Base-by-base conservation (phyloP, 257 asterid species). In the Lycium barbarum region DNA sequence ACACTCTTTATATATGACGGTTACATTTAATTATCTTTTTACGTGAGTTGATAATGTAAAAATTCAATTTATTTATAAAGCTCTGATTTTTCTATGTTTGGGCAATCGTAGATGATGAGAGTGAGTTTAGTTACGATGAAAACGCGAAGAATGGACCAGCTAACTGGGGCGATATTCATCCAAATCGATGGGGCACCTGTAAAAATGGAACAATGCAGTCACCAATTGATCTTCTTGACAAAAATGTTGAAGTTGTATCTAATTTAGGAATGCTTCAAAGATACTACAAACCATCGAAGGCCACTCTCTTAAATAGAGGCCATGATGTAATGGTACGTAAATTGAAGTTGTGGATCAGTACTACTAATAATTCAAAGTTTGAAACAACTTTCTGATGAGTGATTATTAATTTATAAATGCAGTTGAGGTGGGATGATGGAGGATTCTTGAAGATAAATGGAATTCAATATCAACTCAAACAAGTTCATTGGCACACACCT, bases 271-370 rank as follows among this genome's bases (percentile, higher is more conserved):
- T 51, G 49, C 87, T 95, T 1, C 74, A 86, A 1, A 90, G 88
- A 63, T 61, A 65, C 43, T 94, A 94, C 84, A 85, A 71, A 36
- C 87, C 94, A 45, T 85, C 93, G 5, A 86, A 88, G 84, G 94
- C 99, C 7, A 94, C 98, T 35, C 91, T 94, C 5, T 61, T 84
- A n/a, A 94, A 94, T 17, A 87, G 97, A 88, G 97, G 98, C 72
- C 98, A 95, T 83, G 95, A 92, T 73, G 90, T 94, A 87, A 94
- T 93, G 99, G 99, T 95, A 5, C 40, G 61, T 20, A 54, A 11
- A 54, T 40, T 40, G 14, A 54, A 2, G 1, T 11, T 15, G 33
- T 26, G 33, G 33, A 26, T 26, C 33, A 26, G 33, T 53, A 10
- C 14, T 15, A 54, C 1, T 14, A 40, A 40, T 40, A 40, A 40